Evolutionary conservation across 2,329 filamentous ascomycete species (phyloP), one percentile per base, ranked within the genome.

Genomic region (Chalaropsis ovoidea): DNA sequence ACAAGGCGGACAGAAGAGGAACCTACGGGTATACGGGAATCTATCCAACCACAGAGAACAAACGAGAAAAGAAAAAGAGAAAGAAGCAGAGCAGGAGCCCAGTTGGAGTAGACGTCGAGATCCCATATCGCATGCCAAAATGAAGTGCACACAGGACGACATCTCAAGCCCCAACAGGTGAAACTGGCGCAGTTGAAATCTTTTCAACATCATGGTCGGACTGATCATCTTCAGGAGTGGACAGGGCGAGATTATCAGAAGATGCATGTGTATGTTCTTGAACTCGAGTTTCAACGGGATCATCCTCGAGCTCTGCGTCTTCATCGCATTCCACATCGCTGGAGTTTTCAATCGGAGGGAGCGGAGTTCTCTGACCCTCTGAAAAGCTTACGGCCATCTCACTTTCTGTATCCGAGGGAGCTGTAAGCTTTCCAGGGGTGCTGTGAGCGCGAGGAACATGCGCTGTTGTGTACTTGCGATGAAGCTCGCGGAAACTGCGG

Each of bases 401-500:
- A 68, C 82, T 85, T 69, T 85, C 84, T 10, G 81, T 81, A 66
- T 84, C 82, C 1, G 79, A 82, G 1, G 79, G 80, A 35, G 81
- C 74, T 1, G 75, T 74, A 42, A 82, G 72, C 17, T 76, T 76
- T 17, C 74, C 74, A 3, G 66, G 66, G 17, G 63, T 62, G 0
- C 75, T 74, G 2, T 72, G 72, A 56, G 75, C 75, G 69, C 78
- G 77, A 54, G 77, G 75, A 35, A 77, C 75, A 65, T 82, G 79
- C 7, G 79, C 78, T 1, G 81, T 79, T 13, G 82, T 81, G 71
- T 82, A 85, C 69, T 82, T 84, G 54, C 81, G 76, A 70, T 86
- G 82, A 41, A 86, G 75, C 47, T 86, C 82, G 47, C 82, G 79
- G 71, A 86, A 86, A 70, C 85, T 88, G 70, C 80, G 78, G 0